phyloP scores from a whole-genome alignment of 2,329 filamentous ascomycete species.

The Geosmithia putterillii region DNA sequence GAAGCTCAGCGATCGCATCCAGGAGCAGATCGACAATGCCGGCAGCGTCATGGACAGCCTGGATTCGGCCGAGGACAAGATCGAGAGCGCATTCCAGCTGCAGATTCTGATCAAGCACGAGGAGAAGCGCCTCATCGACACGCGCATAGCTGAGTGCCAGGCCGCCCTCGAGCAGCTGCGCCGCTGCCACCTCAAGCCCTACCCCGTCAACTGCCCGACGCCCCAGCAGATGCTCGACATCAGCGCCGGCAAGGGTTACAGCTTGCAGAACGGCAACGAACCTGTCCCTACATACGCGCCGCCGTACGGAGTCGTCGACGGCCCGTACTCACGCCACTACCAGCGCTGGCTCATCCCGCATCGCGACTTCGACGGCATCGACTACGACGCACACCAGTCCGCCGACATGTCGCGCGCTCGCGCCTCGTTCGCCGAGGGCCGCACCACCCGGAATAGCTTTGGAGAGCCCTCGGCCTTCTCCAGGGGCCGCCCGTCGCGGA shows the following conservation, averaged over 20 bases:
- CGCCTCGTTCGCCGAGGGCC: constrained; percentile 47
- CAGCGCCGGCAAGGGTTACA: constrained; percentile 61
- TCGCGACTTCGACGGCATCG: constrained; percentile 65
- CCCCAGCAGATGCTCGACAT: constrained; percentile 58
- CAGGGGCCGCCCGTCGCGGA: constrained; percentile 37
- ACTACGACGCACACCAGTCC: constrained; percentile 27
- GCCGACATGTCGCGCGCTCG: constrained; percentile 13
- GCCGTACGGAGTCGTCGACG: constrained; percentile 82
- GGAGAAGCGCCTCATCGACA: constrained; percentile 86
- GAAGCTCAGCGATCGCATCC: constrained; percentile 1
- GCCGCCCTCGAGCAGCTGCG: constrained; percentile 86
- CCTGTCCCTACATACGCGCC: constrained; percentile 65
- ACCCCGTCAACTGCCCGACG: constrained; percentile 58
- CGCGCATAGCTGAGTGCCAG: constrained; percentile 93
- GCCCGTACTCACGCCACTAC: constrained; percentile 89
- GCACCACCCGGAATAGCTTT: constrained; percentile 67
- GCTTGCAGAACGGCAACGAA: constrained; percentile 51
- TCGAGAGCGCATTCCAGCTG: constrained; percentile 1
- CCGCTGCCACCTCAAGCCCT: constrained; percentile 84
- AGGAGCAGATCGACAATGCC: constrained; percentile 1
- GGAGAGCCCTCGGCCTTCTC: constrained; percentile 24
- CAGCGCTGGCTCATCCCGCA: constrained; percentile 91
- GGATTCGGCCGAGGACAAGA: background rate
- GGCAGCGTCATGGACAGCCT: constrained; percentile 1
- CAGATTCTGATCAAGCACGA: constrained; percentile 92